Base-by-base conservation (phyloP, 768 basidiomycete species). In the Russula earlei region DNA sequence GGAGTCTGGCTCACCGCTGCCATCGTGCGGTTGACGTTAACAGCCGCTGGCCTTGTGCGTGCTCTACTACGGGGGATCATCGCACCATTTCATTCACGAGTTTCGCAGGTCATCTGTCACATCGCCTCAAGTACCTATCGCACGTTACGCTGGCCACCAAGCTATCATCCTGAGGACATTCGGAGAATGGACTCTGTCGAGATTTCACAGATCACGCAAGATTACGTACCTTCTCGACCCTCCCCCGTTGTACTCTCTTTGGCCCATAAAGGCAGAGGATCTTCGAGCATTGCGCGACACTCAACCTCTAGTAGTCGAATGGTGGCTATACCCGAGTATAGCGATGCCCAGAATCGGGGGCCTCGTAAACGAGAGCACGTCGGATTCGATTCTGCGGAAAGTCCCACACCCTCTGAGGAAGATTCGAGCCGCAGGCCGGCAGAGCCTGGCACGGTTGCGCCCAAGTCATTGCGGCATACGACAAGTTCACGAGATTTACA, bases 1-100 rank as follows among this genome's bases (percentile, higher is more conserved):
- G 69, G 72, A 1, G 67, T 70, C 8, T 88, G 84, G 85, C 64
- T 84, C 20, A 69, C 70, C 40, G 72, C 81, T 9, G 73, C 81
- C 0, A 61, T 76, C 45, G 52, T 80, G 47, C 80, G 87, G 38
- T 67, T 85, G 31, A 63, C 74, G 10, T 46, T 85, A 22, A 87
- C 85, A 1, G 56, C 72, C 38, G 56, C 69, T 25, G 61, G 82
- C 47, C 67, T 80, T 52, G 86, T 88, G 63, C 67, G 85, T 75
- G 10, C 54, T 31, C 19, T 36, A 31, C 11, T 44, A n/a, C 5
- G 14, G 12, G 5, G 12, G 33, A 22, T 24, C 42, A 20, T 38
- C 42, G 44, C 7, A 6, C 29, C 45, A 22, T 22, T 27, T 55
- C 20, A 54, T 41, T 6, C 15, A 7, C 31, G 49, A 15, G 11